Evolutionary conservation across 768 basidiomycete species (phyloP).

Genomic region (Plicaturopsis crispa): DNA sequence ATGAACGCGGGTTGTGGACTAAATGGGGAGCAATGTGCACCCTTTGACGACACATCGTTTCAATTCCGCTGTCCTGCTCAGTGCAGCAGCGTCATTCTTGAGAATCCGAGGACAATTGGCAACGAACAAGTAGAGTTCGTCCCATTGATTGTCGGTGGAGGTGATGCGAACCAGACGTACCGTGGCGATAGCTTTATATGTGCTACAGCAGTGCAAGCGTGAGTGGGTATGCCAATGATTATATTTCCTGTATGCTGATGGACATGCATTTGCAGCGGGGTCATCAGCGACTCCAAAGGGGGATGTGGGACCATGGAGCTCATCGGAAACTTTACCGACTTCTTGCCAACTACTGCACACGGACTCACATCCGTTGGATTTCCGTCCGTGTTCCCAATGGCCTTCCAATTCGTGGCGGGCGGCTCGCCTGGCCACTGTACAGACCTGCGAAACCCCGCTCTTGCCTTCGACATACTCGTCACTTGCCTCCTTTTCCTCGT

Average conservation of each 20-base stretch:
- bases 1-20: conserved; percentile 68
- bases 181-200: conserved; percentile 83
- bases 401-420: conserved; percentile 46
- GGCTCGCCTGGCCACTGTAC: conserved; percentile 53
- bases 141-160: conserved; percentile 82
- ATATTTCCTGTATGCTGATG: conserved; percentile 5
- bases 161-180: conserved; percentile 64
- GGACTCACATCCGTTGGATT: conserved; percentile 71
- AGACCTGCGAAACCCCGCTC: conserved; percentile 62
- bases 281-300: conserved; percentile 55
- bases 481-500: conserved; percentile 64
- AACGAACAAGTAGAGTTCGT: conserved; percentile 53
- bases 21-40: conserved; percentile 56
- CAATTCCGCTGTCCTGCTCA: conserved; percentile 80
- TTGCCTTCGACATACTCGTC: conserved; percentile 67
- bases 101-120: conserved; percentile 72
- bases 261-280: conserved; percentile 36
- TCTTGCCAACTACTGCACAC: conserved; percentile 46
- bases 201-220: conserved; percentile 78
- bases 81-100: conserved; percentile 53
- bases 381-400: conserved; percentile 66
- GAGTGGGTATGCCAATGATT: conserved; percentile 19
- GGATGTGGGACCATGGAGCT: conserved; percentile 72
- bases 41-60: conserved; percentile 52
- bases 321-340: conserved; percentile 67